Percentiles rank a stretch among this genome's conserved stretches.
phyloP scores from a whole-genome alignment of 2,329 filamentous ascomycete genomes.

The Rutstroemia sp. region DNA sequence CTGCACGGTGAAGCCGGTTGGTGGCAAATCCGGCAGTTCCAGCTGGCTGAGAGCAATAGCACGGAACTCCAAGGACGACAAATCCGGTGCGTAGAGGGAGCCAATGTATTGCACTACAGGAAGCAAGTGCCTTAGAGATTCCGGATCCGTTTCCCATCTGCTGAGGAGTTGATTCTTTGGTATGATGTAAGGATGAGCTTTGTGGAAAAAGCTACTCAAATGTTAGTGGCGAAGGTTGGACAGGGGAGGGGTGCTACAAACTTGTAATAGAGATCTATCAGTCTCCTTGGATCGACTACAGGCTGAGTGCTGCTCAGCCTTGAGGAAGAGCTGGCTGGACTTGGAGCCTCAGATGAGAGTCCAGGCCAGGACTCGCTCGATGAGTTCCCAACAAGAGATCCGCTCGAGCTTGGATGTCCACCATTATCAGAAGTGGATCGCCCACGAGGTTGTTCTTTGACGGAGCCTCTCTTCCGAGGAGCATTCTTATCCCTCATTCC shows the following conservation, averaged over 20 bases:
- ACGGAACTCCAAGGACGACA: slow-evolving; percentile 28
- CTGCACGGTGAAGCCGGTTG: slow-evolving; percentile 31
- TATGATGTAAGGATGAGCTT: slow-evolving; percentile 31
- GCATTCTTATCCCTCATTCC: slow-evolving; percentile 30
- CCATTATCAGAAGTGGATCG: slow-evolving; percentile 1
- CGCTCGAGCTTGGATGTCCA: background rate
- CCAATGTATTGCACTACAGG: slow-evolving; percentile 33
- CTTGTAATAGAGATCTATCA: slow-evolving; percentile 23
- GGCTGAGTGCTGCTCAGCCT: slow-evolving; percentile 9
- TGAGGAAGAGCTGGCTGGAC: slow-evolving; percentile 15
- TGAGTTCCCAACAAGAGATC: slow-evolving; percentile 1
- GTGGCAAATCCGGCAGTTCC: slow-evolving; percentile 24
- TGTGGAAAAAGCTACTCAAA: slow-evolving; percentile 27
- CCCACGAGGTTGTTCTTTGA: slow-evolving; percentile 9
- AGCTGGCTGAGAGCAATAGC: slow-evolving; percentile 21
- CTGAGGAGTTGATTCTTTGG: slow-evolving; percentile 30
- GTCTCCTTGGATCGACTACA: slow-evolving; percentile 18
- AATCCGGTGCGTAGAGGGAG: slow-evolving; percentile 30
- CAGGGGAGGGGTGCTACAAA: slow-evolving; percentile 9
- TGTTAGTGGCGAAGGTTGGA: slow-evolving; percentile 19
- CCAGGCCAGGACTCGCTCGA: slow-evolving; percentile 12
- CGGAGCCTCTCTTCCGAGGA: slow-evolving; percentile 14
- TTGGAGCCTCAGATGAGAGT: slow-evolving; percentile 15
- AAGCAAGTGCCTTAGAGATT: slow-evolving; percentile 26
- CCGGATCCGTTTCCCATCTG: slow-evolving; percentile 28